phyloP scores from a whole-genome alignment of 148 eudicot genomes.

The Arctostaphylos glauca region DNA sequence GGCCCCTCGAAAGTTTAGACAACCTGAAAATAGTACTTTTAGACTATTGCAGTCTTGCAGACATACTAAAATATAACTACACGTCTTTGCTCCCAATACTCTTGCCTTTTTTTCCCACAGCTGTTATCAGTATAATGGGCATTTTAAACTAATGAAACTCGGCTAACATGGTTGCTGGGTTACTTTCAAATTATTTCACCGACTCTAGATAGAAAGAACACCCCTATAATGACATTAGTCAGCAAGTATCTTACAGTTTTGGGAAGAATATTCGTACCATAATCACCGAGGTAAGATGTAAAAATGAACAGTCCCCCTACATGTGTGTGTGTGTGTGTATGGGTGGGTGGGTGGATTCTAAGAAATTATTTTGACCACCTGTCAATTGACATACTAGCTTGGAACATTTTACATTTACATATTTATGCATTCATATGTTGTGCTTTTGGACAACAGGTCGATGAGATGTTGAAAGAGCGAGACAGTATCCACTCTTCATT shows the following conservation, averaged over 20 bases:
- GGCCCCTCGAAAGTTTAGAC: not conserved
- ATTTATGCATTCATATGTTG: not conserved
- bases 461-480: constrained; percentile 84
- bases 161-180: not conserved
- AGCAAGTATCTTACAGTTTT: not conserved
- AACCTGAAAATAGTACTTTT: not conserved
- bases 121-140: not conserved
- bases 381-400: too few relatives aligned
- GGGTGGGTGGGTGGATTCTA: not conserved
- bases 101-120: not conserved
- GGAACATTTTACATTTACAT: not conserved
- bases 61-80: not conserved
- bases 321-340: not conserved
- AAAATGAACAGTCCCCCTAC: not conserved
- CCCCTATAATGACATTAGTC: not conserved
- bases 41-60: not conserved
- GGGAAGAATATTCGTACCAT: not conserved
- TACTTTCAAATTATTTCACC: not conserved
- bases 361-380: too few relatives aligned
- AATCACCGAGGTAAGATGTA: not conserved
- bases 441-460: constrained; percentile 57
- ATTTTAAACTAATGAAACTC: not conserved
- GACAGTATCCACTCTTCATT: constrained; percentile 84
- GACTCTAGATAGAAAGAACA: not conserved
- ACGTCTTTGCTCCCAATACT: not conserved